Evolutionary conservation across 2,329 filamentous ascomycete species (phyloP), one percentile per base, ranked within the genome.

Genomic region (Aulographum hederae): DNA sequence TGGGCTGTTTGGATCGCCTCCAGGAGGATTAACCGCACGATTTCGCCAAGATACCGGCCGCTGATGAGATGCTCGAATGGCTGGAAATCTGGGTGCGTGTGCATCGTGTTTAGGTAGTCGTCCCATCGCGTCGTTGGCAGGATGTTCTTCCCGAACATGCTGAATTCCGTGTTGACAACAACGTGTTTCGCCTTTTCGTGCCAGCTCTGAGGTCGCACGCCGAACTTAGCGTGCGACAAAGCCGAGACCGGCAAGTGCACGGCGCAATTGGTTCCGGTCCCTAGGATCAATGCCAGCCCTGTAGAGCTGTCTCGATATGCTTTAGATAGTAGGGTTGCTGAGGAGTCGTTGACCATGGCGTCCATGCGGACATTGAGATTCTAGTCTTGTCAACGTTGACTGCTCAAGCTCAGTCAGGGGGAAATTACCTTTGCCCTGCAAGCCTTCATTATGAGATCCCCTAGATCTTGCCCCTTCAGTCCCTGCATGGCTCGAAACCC

Each of bases 191-290:
- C 67, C 26, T 60, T 54, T 18, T 61, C 56, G 35, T 66, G 60
- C 67, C 67, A 72, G 25, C 56, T 57, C 12, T 60, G 51, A 1
- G 67, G 60, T 31, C 70, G 58, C 18, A 47, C 43, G 18, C 66
- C 67, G 45, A 69, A 72, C 39, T 75, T 75, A 31, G 57, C 52
- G 13, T 46, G 43, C 3, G 64, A 63, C 23, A 75, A 59, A 21
- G 61, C 58, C 19, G 50, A 47, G 10, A 67, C 60, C 3, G 70
- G 70, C 19, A 73, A 61, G 41, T 70, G 68, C 15, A 72, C 62
- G n/a, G 68, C 65, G 34, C 68, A 67, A 45, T 76, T 76, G 32
- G 68, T 71, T 25, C 71, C 71, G 1, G 71, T 76, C 18, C 71
- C 71, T 10, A 75, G 52, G 36, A 76, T 74, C 8, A 74, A 57